Evolutionary conservation across 306 rosid genomes (phyloP), one percentile per base, ranked within the genome.

Genomic region (Glycine soja): DNA sequence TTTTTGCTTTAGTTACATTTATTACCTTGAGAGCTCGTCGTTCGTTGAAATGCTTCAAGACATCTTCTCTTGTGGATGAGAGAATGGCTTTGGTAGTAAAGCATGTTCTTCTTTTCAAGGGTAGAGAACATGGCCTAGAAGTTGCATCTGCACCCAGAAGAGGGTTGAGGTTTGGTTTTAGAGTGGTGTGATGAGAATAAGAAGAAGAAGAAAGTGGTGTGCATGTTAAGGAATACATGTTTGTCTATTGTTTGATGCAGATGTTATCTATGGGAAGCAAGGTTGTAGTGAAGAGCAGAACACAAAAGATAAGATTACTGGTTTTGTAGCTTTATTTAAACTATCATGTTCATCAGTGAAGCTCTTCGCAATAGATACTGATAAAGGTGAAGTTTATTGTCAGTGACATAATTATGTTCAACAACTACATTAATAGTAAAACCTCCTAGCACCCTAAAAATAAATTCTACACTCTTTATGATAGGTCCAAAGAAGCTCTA

Each of bases 21-120:
- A 36, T 72, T 74, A 95, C 99, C 95, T 95, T 95, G 84, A 95
- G 95, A 71, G 99, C 95, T 72, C 79, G 86, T 67, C 88, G 82
- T 47, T 95, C 85, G 10, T 86, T 90, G 75, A 95, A 92, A 18
- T 87, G 93, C 77, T 88, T 90, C 80, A 95, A 75, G 64, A 92
- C 92, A 50, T 79, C 47, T 72, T 91, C 88, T 80, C 90, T 91
- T n/a, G 91, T 34, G 7, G 91, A 85, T 59, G 95, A 91, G 0
- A 89, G 85, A 63, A 86, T 79, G 19, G 98, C 94, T 72, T 8
- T 87, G 57, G 92, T 78, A 34, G 86, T 87, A 3, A 83, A 87
- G 78, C 75, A 57, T 42, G 88, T 32, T 83, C 80, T 90, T 84
- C 77, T 90, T 88, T 79, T 84, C 15, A 81, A 75, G 81, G 92